phyloP scores from a whole-genome alignment of 2,329 filamentous ascomycete genomes.

The Aphanocladium album region DNA sequence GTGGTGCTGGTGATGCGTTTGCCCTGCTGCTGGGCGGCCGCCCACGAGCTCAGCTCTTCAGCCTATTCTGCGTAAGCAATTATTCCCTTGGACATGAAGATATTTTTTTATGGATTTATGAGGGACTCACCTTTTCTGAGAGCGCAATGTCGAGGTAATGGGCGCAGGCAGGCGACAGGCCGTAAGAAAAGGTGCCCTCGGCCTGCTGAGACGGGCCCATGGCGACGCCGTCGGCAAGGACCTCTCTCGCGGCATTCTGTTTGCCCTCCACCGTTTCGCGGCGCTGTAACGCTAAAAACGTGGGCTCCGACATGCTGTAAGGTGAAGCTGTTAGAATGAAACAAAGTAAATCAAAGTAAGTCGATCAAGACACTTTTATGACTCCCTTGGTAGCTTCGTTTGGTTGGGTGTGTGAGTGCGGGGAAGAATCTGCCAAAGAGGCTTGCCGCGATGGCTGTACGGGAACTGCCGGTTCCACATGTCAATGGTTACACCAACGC shows the following conservation, averaged over 20 bases:
- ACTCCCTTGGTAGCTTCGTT: background rate
- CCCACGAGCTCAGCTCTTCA: background rate
- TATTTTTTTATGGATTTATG: background rate
- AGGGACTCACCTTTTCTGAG: background rate
- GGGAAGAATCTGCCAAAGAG: constrained; percentile 4
- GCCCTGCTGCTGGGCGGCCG: background rate
- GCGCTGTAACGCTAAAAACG: background rate
- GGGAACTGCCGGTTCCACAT: constrained; percentile 2
- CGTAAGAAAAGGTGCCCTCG: background rate
- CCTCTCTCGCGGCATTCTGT: constrained; percentile 5
- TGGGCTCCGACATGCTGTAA: background rate
- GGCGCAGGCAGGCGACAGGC: background rate
- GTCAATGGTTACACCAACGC: background rate
- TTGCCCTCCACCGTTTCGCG: constrained; percentile 7
- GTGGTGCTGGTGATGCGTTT: constrained; percentile 7
- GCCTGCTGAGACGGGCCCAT: background rate
- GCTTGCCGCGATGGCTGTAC: background rate
- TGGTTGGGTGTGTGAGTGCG: background rate
- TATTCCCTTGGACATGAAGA: no score
- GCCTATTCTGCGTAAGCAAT: background rate
- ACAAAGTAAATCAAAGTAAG: background rate
- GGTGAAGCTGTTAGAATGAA: background rate
- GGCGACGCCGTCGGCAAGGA: background rate
- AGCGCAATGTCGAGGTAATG: constrained; percentile 8
- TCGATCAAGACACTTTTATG: no score